Base-by-base conservation (phyloP, 192 early-diverging fungal genomes). In the Phycomyces nitens region DNA sequence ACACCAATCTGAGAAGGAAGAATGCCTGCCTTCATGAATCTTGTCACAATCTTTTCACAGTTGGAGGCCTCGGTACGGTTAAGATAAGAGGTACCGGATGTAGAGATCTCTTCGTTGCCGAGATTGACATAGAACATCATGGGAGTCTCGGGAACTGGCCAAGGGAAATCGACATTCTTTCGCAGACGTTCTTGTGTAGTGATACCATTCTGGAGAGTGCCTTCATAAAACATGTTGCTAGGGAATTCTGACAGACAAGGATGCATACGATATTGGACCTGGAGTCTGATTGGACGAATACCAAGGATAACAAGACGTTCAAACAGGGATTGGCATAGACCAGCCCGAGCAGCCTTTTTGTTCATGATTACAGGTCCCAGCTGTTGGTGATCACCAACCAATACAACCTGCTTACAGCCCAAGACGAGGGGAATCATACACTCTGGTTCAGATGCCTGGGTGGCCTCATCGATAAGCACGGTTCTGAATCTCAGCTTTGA, bases 191-290 rank as follows among this genome's bases (percentile, higher is more conserved):
- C 95, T 49, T 85, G 86, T 1, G 89, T 86, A 0, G 96, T 96
- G 39, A 99, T 93, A 56, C 97, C 97, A 63, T 99, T 98, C 74
- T 97, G 93, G 29, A 98, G 80, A 18, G 93, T 92, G 14, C 97
- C 97, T 74, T 99, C 97, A 70, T 99, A 99, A 66, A 99, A 98
- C 90, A 97, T 95, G 73, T 99, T 99, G 67, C 92, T 94, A 1
- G 97, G 95, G 68, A 98, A 99, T 78, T 95, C 96, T 11, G 97
- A 98, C 23, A 99, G 76, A 65, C 95, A 95, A 34, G 97, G 97
- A 64, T 99, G 97, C 97, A 98, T 98, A 68, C 97, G 93, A 67
- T 99, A 99, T 75, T 99, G 97, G 4, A 99, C 95, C 57, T 97
- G 92, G 16, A 99, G 85, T 20, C 96, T 89, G 62, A 97, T 92